Evolutionary conservation across 2,329 filamentous ascomycete genomes (phyloP).

Genomic region (Venturia nashicola): DNA sequence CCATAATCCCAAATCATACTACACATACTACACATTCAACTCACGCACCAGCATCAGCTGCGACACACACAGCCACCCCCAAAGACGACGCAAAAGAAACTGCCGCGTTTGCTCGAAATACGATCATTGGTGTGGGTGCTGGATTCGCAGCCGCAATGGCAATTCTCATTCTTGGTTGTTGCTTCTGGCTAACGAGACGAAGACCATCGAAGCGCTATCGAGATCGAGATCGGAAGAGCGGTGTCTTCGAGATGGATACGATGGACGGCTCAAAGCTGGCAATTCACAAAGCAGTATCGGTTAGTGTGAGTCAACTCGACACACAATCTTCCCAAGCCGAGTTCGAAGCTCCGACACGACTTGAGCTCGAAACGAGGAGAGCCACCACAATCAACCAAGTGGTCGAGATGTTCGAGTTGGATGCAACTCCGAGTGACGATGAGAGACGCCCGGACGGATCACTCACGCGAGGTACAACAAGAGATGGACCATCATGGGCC

Average conservation of each 20-base stretch:
- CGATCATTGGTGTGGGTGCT: neutral
- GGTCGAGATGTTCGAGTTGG: neutral
- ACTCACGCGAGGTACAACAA: neutral
- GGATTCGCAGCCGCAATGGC: neutral
- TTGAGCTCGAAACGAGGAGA: neutral
- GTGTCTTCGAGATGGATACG: neutral
- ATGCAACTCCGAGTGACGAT: neutral
- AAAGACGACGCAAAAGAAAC: neutral
- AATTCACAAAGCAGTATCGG: neutral
- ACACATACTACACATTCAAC: neutral
- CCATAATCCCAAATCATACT: neutral
- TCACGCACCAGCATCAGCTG: neutral
- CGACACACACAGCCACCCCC: neutral
- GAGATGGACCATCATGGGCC: neutral
- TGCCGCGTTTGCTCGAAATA: neutral
- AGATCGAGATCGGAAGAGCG: neutral
- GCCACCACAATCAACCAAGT: neutral
- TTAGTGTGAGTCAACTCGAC: neutral
- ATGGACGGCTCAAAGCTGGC: neutral
- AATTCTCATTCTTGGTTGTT: neutral
- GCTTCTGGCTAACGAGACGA: neutral
- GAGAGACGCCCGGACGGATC: neutral
- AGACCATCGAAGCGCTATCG: neutral
- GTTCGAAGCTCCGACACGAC: neutral
- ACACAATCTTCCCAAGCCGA: neutral